Evolutionary conservation across 2,329 filamentous ascomycete species (phyloP), one percentile per base, ranked within the genome.

Genomic region (Colletotrichum cereale): DNA sequence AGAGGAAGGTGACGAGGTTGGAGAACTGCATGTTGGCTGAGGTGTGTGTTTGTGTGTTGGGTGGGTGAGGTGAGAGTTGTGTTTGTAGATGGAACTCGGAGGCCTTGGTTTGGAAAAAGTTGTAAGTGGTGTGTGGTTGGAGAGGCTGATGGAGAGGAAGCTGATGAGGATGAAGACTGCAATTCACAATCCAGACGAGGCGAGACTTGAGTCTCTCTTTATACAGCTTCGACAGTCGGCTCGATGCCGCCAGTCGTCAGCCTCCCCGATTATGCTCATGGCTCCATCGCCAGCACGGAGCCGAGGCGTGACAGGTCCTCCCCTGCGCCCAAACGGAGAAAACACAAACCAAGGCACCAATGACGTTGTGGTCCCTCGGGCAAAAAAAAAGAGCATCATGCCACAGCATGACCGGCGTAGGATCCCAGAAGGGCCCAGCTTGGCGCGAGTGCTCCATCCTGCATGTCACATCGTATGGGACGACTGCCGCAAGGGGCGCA

Each of bases 281-380:
- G 58, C 40, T 57, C 44, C 62, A 69, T 72, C 62, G 47, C 67
- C 66, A 69, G 61, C 65, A 5, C 34, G 29, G 36, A 57, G 29
- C 66, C 58, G 52, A 65, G 52, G 24, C 66, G 29, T 44, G 36
- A 68, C 34, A n/a, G 29, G 38, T 47, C 62, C 31, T 29, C 56
- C 62, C 62, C 50, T 40, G 16, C 62, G 16, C 7, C 7, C n/a
- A 52, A 26, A 48, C 31, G 50, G 26, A 47, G n/a, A 47, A n/a
- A 3, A 21, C 38, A 47, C 38, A 36, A 47, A 38, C 31, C 14
- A 18, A 87, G 34, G 21, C 61, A 53, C 5, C 88, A 89, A 95
- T 93, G 6, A 86, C 86, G 65, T 88, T 80, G 1, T 92, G 93
- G 78, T 91, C 58, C 86, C 83, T 74, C 91, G 84, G 34, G 84